These are phyloP conservation scores for Lonicera japonica DNA, from an alignment of 129 eudicot species.

Conservation along the genomic window DNA sequence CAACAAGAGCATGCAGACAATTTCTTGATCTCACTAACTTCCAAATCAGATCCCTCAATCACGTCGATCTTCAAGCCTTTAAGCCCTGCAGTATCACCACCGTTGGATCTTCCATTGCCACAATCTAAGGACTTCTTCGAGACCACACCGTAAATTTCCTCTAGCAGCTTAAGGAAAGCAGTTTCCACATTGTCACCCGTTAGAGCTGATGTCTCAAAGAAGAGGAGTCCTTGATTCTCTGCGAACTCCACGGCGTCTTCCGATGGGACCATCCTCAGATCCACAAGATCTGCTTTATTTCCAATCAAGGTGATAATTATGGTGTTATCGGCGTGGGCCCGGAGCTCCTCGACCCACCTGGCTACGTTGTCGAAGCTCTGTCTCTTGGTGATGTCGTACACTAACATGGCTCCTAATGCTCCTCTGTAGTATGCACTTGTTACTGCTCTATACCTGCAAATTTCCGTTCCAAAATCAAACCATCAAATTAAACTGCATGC, in stretches of 20 bases:
- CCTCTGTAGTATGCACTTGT: conserved; percentile 94
- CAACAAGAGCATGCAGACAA: conserved; percentile 62
- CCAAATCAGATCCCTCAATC: conserved; percentile 42
- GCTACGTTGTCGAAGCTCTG: conserved; percentile 67
- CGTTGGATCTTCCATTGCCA: conserved; percentile 27
- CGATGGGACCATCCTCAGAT: conserved; percentile 49
- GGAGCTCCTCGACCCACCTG: conserved; percentile 82
- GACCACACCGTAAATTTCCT: conserved; percentile 50
- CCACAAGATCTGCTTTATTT: conserved; percentile 73
- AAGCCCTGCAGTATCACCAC: conserved; percentile 18
- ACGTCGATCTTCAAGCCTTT: conserved; percentile 61
- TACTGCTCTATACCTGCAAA: conserved; percentile 69
- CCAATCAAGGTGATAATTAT: conserved; percentile 68
- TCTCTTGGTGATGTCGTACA: conserved; percentile 74
- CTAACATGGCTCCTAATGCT: conserved; percentile 79
- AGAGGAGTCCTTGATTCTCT: conserved; percentile 53
- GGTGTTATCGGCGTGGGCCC: conserved; percentile 63
- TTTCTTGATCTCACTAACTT: conserved; percentile 77
- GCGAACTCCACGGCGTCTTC: conserved; percentile 80
- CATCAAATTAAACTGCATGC: no score
- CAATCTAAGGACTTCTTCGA: conserved; percentile 63
- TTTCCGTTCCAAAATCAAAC: no score
- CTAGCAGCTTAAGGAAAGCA: conserved; percentile 58
- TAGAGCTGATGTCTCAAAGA: conserved; percentile 78
- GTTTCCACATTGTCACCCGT: conserved; percentile 78